Percentiles rank a stretch among this genome's conserved stretches.
Evolutionary conservation across 2,329 filamentous ascomycete species (phyloP).

Genomic region (Phyllosticta citrichinensis): DNA sequence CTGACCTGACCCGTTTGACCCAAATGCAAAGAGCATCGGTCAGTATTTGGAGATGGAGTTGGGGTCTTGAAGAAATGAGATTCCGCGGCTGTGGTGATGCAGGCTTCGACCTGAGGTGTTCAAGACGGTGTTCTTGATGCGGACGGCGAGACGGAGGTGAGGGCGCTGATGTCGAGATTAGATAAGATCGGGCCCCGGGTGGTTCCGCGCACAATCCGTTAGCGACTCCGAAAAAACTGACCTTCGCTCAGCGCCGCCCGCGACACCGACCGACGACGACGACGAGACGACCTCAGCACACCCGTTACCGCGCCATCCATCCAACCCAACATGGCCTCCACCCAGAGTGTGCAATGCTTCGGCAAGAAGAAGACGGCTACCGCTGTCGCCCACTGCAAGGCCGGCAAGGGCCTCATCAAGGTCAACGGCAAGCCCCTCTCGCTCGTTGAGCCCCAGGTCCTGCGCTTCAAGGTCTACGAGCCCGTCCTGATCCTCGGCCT

Average conservation of each 20-base stretch:
- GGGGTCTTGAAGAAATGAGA: background rate
- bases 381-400: slow-evolving; percentile 90
- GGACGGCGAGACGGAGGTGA: background rate
- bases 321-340: slow-evolving; percentile 58
- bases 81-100: no score
- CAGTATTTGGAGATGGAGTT: background rate
- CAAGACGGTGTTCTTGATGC: no score
- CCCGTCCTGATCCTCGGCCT: slow-evolving; percentile 92
- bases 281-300: slow-evolving; percentile 9
- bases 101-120: no score
- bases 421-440: slow-evolving; percentile 95
- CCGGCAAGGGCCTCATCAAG: slow-evolving; percentile 87
- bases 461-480: slow-evolving; percentile 99
- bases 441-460: slow-evolving; percentile 90
- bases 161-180: background rate
- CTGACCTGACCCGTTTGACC: slow-evolving; percentile 44
- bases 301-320: slow-evolving; percentile 1
- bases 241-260: background rate
- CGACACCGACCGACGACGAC: slow-evolving; percentile 9
- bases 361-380: slow-evolving; percentile 66
- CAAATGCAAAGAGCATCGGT: slow-evolving; percentile 34
- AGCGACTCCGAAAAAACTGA: slow-evolving; percentile 10
- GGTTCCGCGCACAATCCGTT: slow-evolving; percentile 10
- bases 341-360: slow-evolving; percentile 71
- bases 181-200: slow-evolving; percentile 8